phyloP scores from a whole-genome alignment of 768 basidiomycete species.

The Piloderma croceum region DNA sequence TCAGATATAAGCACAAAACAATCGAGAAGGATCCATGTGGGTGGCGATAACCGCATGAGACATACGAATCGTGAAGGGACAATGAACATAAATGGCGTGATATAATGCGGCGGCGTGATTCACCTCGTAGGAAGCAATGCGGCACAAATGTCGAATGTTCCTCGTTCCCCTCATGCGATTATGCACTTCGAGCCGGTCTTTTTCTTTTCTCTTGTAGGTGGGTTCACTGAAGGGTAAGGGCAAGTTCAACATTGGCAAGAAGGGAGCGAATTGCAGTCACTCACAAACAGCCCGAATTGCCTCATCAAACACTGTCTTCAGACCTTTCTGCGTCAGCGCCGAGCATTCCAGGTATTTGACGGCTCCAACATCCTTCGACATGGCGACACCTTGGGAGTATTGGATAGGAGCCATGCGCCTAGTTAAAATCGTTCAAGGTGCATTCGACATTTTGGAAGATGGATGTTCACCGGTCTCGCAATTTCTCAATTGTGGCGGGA shows the following conservation, averaged over 20 bases:
- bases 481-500: conserved; percentile 83
- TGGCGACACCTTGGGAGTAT: conserved; percentile 84
- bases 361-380: conserved; percentile 91
- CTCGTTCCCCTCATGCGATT: conserved; percentile 52
- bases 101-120: conserved; percentile 37
- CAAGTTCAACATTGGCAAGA: conserved; percentile 3
- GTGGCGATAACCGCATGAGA: too few species aligned
- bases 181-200: conserved; percentile 51
- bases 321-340: conserved; percentile 93
- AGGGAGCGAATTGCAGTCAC: conserved; percentile 28
- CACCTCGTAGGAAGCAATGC: too few species aligned
- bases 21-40: too few species aligned
- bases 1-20: too few species aligned
- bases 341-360: conserved; percentile 97
- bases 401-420: conserved; percentile 94
- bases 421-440: conserved; percentile 7
- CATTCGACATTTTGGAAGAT: conserved; percentile 1
- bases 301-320: conserved; percentile 99
- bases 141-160: too few species aligned
- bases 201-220: conserved; percentile 58
- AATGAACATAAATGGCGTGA: conserved; percentile 67
- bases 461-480: conserved; percentile 81
- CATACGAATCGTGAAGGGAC: conserved; percentile 63
- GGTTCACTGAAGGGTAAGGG: conserved; percentile 53
- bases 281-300: conserved; percentile 93